Conservation (phyloP, 2,329 filamentous ascomycete genomes). For the Simplicillium sp. region DNA sequence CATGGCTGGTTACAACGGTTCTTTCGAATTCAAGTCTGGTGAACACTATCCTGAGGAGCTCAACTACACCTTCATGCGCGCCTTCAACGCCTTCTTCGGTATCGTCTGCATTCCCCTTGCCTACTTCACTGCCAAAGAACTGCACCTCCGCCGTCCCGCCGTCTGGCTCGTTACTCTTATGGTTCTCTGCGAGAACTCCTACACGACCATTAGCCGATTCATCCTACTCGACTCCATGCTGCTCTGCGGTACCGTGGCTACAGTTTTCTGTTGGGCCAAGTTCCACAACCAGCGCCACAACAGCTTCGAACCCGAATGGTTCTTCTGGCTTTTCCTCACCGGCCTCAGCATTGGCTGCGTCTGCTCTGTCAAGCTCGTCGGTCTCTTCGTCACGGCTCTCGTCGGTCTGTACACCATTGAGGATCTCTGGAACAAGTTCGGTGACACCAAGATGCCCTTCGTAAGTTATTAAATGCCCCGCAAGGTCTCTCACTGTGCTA, state of each 20-base stretch:
- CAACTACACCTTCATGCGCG: constrained; percentile 96
- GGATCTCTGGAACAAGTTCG: constrained; percentile 97
- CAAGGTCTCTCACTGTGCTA: constrained; percentile 9
- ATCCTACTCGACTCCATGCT: constrained; percentile 98
- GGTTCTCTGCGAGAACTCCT: constrained; percentile 98
- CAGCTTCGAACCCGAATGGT: constrained; percentile 89
- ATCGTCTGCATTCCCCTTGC: constrained; percentile 87
- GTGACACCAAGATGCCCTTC: constrained; percentile 82
- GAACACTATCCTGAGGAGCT: constrained; percentile 89
- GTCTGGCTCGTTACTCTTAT: constrained; percentile 95
- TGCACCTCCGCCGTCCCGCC: constrained; percentile 75
- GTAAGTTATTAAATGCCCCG: constrained; percentile 30
- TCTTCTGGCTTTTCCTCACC: constrained; percentile 85
- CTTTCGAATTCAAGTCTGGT: constrained; percentile 98
- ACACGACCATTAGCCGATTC: constrained; percentile 96
- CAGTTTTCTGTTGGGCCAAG: constrained; percentile 92
- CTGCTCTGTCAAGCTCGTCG: constrained; percentile 97
- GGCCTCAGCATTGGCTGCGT: constrained; percentile 96
- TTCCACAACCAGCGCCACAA: constrained; percentile 83
- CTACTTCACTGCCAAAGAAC: constrained; percentile 87
- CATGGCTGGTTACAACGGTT: constrained; percentile 95
- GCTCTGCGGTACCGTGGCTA: constrained; percentile 96
- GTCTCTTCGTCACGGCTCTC: constrained; percentile 87
- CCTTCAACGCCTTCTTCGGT: constrained; percentile 94
- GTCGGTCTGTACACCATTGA: constrained; percentile 94